These are phyloP conservation scores for Malus domestica DNA, from an alignment of 306 rosid species.

Conservation along the genomic window ASM211411v1 NC_041803.1:21424501-21425000, in stretches of 20 bases:
- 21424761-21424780: conserved; percentile 22
- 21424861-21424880: background rate
- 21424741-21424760: conserved; percentile 16
- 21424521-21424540: conserved; percentile 62
- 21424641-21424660: conserved; percentile 15
- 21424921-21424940: background rate
- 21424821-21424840: conserved; percentile 38
- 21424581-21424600: conserved; percentile 74
- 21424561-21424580: conserved; percentile 88
- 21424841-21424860: conserved; percentile 13
- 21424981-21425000: background rate
- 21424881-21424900: background rate
- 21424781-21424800: conserved; percentile 4
- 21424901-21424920: background rate
- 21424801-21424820: conserved; percentile 14
- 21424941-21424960: background rate
- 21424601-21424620: conserved; percentile 48
- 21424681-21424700: background rate
- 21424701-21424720: background rate
- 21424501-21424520: conserved; percentile 55
- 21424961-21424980: background rate
- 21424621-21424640: conserved; percentile 68
- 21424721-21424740: conserved; percentile 11
- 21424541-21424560: conserved; percentile 40
- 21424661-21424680: conserved; percentile 11